phyloP scores from a whole-genome alignment of 352 stramenopile genomes.

The Globisporangium takayamanum region DNA sequence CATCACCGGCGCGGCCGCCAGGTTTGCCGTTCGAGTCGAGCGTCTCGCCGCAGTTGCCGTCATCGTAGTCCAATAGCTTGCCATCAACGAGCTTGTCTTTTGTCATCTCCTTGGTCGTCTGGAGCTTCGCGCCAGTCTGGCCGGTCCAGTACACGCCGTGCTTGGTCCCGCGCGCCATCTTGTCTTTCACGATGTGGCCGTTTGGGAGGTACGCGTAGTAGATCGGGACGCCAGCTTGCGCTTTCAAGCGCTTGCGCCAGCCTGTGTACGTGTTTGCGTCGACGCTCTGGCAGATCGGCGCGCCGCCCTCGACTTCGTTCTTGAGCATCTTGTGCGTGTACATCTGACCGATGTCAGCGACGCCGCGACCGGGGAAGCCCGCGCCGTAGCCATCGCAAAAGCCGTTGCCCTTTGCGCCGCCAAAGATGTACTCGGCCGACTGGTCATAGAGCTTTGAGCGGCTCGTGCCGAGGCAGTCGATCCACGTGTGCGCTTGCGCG shows the following conservation, averaged over 20 bases:
- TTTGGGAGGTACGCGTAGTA: conserved; percentile 35
- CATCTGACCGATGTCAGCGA: conserved; percentile 36
- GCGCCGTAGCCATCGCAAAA: conserved; percentile 67
- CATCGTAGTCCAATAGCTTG: conserved; percentile 41
- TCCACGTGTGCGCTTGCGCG: conserved; percentile 53
- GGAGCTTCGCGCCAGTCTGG: conserved; percentile 23
- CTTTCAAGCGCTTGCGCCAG: conserved; percentile 45
- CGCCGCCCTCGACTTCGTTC: conserved; percentile 45
- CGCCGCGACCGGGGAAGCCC: conserved; percentile 49
- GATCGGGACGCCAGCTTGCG: conserved; percentile 28
- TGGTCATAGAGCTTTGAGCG: conserved; percentile 58
- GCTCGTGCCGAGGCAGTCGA: conserved; percentile 71
- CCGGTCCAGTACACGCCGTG: conserved; percentile 65
- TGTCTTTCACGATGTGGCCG: conserved; percentile 57
- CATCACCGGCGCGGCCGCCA: conserved; percentile 44
- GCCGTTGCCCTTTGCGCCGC: conserved; percentile 47
- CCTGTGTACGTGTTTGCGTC: conserved; percentile 48
- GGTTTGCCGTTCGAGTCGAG: conserved; percentile 34
- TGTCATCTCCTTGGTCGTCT: conserved; percentile 44
- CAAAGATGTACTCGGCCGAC: conserved; percentile 60
- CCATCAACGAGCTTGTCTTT: conserved; percentile 39
- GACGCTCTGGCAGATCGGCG: conserved; percentile 36
- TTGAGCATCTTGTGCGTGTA: conserved; percentile 73
- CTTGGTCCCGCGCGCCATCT: conserved; percentile 50
- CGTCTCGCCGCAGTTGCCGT: conserved; percentile 56